phyloP scores from a whole-genome alignment of 164 flowering plant species.

The Liriodendron chinense region DNA sequence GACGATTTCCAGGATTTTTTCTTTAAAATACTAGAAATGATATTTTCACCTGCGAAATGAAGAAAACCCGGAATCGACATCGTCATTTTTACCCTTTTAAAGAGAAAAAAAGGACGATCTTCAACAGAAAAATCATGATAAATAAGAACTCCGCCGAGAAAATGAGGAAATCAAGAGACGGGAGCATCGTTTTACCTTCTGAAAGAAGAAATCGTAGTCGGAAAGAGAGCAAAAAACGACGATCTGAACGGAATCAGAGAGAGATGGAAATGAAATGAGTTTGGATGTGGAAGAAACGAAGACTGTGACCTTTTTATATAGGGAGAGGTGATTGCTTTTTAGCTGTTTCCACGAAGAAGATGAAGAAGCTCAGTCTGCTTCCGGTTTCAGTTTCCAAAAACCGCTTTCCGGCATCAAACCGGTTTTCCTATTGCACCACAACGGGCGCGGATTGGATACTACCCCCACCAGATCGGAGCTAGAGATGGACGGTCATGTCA shows the following conservation, averaged over 20 bases:
- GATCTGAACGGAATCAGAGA: background rate
- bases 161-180: no score
- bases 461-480: no score
- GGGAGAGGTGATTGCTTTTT: background rate
- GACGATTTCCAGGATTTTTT: no score
- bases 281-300: background rate
- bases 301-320: background rate
- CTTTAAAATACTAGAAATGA: no score
- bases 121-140: no score
- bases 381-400: background rate
- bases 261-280: background rate
- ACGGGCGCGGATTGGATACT: no score
- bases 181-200: background rate
- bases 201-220: background rate
- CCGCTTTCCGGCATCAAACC: background rate
- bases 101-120: no score
- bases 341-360: background rate
- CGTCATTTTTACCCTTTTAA: no score
- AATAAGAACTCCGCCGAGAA: no score
- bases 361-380: background rate
- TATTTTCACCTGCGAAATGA: no score
- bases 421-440: background rate
- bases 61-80: no score
- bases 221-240: background rate
- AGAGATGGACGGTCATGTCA: no score